Conservation (phyloP, 169 alveolate species). For the Eimeria tenella region DNA sequence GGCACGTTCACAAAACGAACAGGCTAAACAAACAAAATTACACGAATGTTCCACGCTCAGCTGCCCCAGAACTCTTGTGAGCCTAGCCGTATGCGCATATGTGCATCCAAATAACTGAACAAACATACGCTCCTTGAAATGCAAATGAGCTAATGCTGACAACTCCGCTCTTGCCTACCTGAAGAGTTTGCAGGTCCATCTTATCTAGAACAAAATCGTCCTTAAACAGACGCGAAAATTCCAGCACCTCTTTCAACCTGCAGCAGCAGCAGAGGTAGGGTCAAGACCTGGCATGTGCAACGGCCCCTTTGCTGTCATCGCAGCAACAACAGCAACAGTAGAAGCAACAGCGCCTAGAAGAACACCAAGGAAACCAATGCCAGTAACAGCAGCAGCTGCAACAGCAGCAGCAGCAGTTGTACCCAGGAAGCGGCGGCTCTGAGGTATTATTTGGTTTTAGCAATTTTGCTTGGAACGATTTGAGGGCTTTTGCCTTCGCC, state of each 20-base stretch:
- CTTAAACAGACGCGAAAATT: conserved; percentile 89
- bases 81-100: too few species aligned
- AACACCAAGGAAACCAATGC: background rate
- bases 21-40: background rate
- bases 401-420: background rate
- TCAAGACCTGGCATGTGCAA: background rate
- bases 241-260: conserved; percentile 75
- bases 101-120: background rate
- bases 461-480: conserved; percentile 89
- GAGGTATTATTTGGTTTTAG: conserved; percentile 82
- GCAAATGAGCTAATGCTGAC: background rate
- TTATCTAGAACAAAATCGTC: conserved; percentile 91
- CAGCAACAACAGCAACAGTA: conserved; percentile 1
- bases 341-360: background rate
- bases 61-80: too few species aligned
- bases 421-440: background rate
- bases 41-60: too few species aligned
- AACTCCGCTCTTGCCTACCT: conserved; percentile 43
- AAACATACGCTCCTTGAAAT: background rate
- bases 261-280: background rate
- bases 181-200: conserved; percentile 90
- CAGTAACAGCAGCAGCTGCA: conserved; percentile 31
- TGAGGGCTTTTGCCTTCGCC: conserved; percentile 82
- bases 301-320: background rate
- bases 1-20: background rate